Evolutionary conservation across 2,329 filamentous ascomycete genomes (phyloP).

Genomic region (Zarea fungicola): DNA sequence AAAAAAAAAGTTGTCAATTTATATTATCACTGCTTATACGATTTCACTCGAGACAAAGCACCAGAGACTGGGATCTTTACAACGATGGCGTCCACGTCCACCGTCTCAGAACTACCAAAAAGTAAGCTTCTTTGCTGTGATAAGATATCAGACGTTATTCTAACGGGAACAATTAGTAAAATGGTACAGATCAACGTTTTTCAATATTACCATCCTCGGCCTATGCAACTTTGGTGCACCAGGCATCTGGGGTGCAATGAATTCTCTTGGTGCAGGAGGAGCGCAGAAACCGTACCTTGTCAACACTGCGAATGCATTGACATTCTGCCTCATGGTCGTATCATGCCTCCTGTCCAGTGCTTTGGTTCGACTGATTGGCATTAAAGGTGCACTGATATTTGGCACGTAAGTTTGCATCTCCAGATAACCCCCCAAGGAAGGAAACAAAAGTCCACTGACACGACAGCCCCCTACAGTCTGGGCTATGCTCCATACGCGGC

Average conservation of each 20-base stretch:
- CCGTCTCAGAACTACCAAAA: no score
- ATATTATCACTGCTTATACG: no score
- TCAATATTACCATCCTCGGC: conserved; percentile 66
- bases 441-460: background rate
- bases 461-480: conserved; percentile 32
- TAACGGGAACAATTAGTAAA: conserved; percentile 38
- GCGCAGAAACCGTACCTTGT: conserved; percentile 60
- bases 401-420: conserved; percentile 61
- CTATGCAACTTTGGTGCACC: conserved; percentile 66
- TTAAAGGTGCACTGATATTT: conserved; percentile 65
- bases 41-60: no score
- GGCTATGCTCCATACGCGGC: conserved; percentile 69
- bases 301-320: conserved; percentile 65
- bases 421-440: no score
- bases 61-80: no score
- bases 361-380: conserved; percentile 62
- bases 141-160: no score
- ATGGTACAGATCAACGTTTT: conserved; percentile 69
- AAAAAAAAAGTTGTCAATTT: no score
- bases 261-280: conserved; percentile 66
- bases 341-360: conserved; percentile 62
- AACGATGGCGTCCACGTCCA: no score
- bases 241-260: conserved; percentile 70
- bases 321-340: conserved; percentile 68
- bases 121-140: no score